Evolutionary conservation across 805 yeast species (phyloP).

Genomic region (Candida glaebosa): DNA sequence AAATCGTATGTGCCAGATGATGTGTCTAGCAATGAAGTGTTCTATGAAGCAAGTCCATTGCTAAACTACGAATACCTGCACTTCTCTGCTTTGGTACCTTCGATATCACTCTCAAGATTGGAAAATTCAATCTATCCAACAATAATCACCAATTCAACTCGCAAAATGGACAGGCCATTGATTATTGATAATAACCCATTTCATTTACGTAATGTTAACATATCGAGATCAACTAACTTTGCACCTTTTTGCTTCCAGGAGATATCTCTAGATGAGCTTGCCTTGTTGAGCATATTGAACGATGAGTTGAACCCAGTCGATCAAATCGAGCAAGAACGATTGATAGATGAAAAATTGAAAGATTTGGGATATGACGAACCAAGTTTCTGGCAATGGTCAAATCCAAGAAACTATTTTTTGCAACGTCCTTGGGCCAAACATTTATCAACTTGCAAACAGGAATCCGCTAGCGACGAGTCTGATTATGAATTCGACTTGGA

Average conservation of each 20-base stretch:
- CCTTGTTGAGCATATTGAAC: slow-evolving; percentile 14
- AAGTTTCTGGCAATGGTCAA: slow-evolving; percentile 1
- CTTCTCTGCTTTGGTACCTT: not conserved
- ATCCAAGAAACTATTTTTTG: slow-evolving; percentile 7
- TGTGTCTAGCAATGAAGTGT: slow-evolving; percentile 9
- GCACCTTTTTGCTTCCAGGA: slow-evolving; percentile 2
- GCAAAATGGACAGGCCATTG: slow-evolving; percentile 13
- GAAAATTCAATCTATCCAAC: not conserved
- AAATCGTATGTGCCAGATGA: not conserved
- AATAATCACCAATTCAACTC: not conserved
- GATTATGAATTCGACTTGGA: slow-evolving; percentile 9
- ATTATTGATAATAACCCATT: slow-evolving; percentile 4
- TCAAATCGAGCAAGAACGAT: slow-evolving; percentile 1
- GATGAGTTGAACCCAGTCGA: slow-evolving; percentile 12
- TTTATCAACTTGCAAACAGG: not conserved
- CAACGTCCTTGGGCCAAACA: slow-evolving; percentile 17
- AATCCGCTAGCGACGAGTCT: not conserved
- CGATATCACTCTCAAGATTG: not conserved
- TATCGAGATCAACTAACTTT: slow-evolving; percentile 3
- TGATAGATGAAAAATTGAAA: slow-evolving; percentile 2
- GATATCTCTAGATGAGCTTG: slow-evolving; percentile 9
- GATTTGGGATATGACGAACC: not conserved
- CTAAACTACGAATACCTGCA: slow-evolving; percentile 3
- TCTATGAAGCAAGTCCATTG: slow-evolving; percentile 17
- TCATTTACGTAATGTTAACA: not conserved